phyloP scores from a whole-genome alignment of 208 protist genomes.

The Crithidia acanthocephali region DNA sequence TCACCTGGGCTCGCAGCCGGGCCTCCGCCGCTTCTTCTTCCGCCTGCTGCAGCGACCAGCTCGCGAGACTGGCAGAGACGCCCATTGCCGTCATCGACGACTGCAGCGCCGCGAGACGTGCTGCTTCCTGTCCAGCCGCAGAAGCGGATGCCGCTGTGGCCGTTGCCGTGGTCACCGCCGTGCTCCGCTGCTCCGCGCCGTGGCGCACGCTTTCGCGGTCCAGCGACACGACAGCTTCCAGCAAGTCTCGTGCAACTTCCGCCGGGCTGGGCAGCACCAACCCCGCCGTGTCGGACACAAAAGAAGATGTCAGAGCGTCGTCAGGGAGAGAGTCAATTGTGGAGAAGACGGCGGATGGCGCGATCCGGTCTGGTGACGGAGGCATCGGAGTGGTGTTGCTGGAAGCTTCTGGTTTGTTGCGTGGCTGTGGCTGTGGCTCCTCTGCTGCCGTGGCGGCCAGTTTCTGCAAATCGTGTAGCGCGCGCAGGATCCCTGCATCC shows the following conservation, averaged over 20 bases:
- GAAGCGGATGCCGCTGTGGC: neutral
- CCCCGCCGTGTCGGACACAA: neutral
- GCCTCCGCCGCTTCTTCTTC: slow-evolving; percentile 16
- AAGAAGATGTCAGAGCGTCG: neutral
- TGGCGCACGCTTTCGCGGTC: slow-evolving; percentile 17
- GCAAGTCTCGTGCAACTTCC: slow-evolving; percentile 24
- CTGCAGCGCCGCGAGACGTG: slow-evolving; percentile 8
- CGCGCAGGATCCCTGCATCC: neutral
- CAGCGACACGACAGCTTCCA: slow-evolving; percentile 24
- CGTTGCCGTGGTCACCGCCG: neutral
- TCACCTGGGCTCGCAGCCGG: slow-evolving; percentile 12
- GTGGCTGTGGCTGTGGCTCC: too few relatives aligned
- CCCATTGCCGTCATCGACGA: slow-evolving; percentile 13
- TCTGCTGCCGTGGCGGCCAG: neutral
- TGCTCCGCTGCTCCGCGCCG: neutral
- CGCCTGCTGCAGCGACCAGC: slow-evolving; percentile 27
- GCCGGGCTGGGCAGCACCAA: neutral
- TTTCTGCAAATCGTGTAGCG: slow-evolving; percentile 12
- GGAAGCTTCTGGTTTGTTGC: neutral
- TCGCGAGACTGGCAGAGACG: slow-evolving; percentile 20
- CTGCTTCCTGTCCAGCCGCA: neutral
- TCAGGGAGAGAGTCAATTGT: too few relatives aligned
- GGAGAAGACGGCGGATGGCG: too few relatives aligned
- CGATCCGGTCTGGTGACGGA: too few relatives aligned
- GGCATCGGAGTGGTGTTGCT: too few relatives aligned